Percentiles rank a stretch among this genome's conserved stretches.
These are phyloP conservation scores for Globisporangium camurandrum DNA, from an alignment of 352 stramenopile species.

Conservation along the genomic window DNA sequence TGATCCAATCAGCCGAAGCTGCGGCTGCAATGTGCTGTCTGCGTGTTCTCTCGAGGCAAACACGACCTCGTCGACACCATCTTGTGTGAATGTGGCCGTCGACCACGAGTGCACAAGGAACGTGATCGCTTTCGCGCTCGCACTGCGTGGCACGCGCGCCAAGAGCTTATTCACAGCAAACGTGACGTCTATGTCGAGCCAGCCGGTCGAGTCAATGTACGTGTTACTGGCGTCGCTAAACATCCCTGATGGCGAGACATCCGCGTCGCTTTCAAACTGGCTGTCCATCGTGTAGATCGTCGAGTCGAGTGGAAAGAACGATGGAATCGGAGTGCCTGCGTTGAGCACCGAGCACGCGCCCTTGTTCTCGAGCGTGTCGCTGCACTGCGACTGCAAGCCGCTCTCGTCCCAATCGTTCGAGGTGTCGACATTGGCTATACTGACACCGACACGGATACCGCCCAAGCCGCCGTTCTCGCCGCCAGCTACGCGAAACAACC, in stretches of 20 bases:
- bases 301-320: slow-evolving; percentile 24
- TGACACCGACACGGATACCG: slow-evolving; percentile 42
- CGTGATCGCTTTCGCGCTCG: slow-evolving; percentile 26
- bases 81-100: slow-evolving; percentile 33
- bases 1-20: slow-evolving; percentile 38
- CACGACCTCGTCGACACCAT: slow-evolving; percentile 39
- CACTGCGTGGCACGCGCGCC: slow-evolving; percentile 12
- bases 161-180: slow-evolving; percentile 45
- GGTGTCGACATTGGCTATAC: slow-evolving; percentile 11
- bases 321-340: slow-evolving; percentile 10
- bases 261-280: slow-evolving; percentile 19
- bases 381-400: slow-evolving; percentile 12
- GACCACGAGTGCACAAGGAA: slow-evolving; percentile 47
- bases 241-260: slow-evolving; percentile 19
- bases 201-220: slow-evolving; percentile 29
- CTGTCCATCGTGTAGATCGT: slow-evolving; percentile 22
- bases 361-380: slow-evolving; percentile 6
- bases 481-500: slow-evolving; percentile 44
- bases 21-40: slow-evolving; percentile 21
- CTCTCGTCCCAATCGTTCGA: slow-evolving; percentile 33
- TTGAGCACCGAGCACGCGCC: slow-evolving; percentile 18
- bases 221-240: slow-evolving; percentile 34
- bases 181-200: slow-evolving; percentile 67
- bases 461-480: slow-evolving; percentile 59
- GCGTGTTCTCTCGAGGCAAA: slow-evolving; percentile 55